Conservation (phyloP, 495 filamentous ascomycete genomes). For the Poronia punctata region DNA sequence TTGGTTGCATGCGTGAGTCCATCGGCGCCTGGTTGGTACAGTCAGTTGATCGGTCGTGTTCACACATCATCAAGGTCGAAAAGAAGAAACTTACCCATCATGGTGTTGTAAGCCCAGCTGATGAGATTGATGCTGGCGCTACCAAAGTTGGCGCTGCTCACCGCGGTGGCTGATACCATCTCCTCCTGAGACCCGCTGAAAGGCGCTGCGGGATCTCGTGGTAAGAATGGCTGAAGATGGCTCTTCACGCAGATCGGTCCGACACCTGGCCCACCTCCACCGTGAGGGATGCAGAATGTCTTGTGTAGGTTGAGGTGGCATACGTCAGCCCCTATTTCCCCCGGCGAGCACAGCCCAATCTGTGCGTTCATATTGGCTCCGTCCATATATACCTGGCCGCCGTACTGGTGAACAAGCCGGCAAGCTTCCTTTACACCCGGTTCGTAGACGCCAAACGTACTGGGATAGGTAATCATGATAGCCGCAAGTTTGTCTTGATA, state of each 20-base stretch:
- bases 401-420: slow-evolving; percentile 76
- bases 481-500: slow-evolving; percentile 80
- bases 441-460: slow-evolving; percentile 95
- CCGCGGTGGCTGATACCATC: slow-evolving; percentile 60
- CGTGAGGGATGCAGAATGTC: slow-evolving; percentile 98
- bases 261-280: slow-evolving; percentile 90
- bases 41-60: slow-evolving; percentile 24
- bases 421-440: slow-evolving; percentile 83
- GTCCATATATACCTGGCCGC: slow-evolving; percentile 98
- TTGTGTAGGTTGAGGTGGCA: slow-evolving; percentile 99
- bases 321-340: slow-evolving; percentile 95
- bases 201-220: too few relatives aligned
- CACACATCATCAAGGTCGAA: too few relatives aligned
- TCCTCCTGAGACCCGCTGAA: too few relatives aligned
- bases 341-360: slow-evolving; percentile 93
- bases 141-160: slow-evolving; percentile 84
- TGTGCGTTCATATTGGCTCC: slow-evolving; percentile 99
- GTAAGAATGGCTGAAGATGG: slow-evolving; percentile 73
- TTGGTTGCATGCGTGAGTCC: slow-evolving; percentile 94
- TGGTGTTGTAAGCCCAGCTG: slow-evolving; percentile 94
- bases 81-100: slow-evolving; percentile 62
- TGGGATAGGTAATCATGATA: slow-evolving; percentile 98
- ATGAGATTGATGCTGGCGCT: slow-evolving; percentile 93
- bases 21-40: slow-evolving; percentile 45
- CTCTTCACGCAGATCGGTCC: slow-evolving; percentile 90